Evolutionary conservation across 2,329 filamentous ascomycete species (phyloP).

Genomic region (Fusarium humuli): DNA sequence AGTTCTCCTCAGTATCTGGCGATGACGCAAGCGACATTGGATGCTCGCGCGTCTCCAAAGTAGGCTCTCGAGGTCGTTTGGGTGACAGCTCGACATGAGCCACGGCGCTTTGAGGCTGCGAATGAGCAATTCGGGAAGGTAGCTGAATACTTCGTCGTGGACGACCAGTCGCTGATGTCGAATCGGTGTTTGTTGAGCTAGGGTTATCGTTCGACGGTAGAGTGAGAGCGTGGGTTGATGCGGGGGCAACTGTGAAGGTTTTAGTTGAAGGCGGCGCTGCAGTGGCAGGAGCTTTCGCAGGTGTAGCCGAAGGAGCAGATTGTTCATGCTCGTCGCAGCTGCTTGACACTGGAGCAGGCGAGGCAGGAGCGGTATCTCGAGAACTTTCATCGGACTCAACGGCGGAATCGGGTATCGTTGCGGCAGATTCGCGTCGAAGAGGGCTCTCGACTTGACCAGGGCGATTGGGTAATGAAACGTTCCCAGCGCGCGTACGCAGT

Average conservation of each 20-base stretch:
- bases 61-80: background rate
- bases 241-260: background rate
- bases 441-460: background rate
- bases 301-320: background rate
- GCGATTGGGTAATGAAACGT: background rate
- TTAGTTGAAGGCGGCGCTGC: background rate
- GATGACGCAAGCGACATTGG: background rate
- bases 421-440: background rate
- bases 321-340: background rate
- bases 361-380: background rate
- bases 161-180: rapidly evolving
- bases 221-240: background rate
- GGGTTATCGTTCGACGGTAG: no score
- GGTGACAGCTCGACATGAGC: background rate
- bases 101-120: background rate
- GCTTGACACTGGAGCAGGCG: background rate
- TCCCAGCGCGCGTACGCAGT: background rate
- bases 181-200: background rate
- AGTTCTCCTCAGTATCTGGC: rapidly evolving
- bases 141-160: background rate
- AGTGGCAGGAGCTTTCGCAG: background rate
- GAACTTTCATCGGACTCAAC: background rate
- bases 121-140: background rate
- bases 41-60: background rate
- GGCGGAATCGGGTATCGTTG: background rate